Evolutionary conservation across 805 yeast species (phyloP), one percentile per base, ranked within the genome.

Genomic region (Yamadazyma tumulicola): DNA sequence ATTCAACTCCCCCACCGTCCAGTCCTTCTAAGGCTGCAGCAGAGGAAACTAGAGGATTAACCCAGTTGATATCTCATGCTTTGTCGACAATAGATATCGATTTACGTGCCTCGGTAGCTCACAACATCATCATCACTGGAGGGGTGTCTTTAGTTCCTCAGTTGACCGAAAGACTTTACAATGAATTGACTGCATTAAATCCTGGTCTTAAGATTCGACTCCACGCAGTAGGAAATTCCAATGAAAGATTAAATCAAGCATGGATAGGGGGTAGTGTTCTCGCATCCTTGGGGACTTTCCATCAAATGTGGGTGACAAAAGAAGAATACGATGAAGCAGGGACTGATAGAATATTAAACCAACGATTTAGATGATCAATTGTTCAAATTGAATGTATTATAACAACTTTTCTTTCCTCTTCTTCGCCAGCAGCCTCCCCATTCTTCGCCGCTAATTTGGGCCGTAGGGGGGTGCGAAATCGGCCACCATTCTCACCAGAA

Each of bases 251-350:
- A 45, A 82, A 75, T 52, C 84, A 87, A 41, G 70, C 91, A 6
- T 89, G 96, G 96, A 74, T 89, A 32, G 97, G 97, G 29, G 96
- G 96, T 6, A 81, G 91, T 45, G 88, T 89, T 24, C 64, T 89
- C 37, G 79, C 95, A 5, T 81, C 93, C 34, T 69, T 89, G 48
- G 97, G 97, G 21, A 85, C 96, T 2, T 89, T 89, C 70, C 97
- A 89, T 57, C 97, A 89, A 59, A 65, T 85, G 62, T 89, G 96
- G 96, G 95, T 89, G 2, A 83, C 89, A 26, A 81, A 79, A 51
- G 77, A 75, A 45, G 97, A 89, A 58, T 85, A 81, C 49, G 87
- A 85, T 42, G 96, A 89, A 57, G 86, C 79, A 17, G 97, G 97
- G 5, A 79, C 79, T 9, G 93, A 85, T 37, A 77, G 87, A 55